Evolutionary conservation across 306 rosid species (phyloP), one percentile per base, ranked within the genome.

Genomic region (Malus orientalis): DNA sequence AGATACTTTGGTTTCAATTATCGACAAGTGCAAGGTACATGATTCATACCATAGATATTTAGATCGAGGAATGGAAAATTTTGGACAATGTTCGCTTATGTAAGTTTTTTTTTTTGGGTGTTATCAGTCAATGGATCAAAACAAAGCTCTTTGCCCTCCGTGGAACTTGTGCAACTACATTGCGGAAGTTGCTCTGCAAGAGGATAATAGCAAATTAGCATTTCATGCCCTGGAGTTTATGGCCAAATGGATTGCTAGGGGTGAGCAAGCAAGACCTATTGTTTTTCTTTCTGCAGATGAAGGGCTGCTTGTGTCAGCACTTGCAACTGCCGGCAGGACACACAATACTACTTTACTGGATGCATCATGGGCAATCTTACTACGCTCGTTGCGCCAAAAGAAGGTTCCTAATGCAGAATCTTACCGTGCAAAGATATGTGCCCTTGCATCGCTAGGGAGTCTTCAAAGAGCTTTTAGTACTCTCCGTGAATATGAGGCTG

Each of bases 71-170:
- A 51, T 67, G 58, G 78, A 72, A 49, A 45, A 33, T 78, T 42
- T 74, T 75, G 75, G 49, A 74, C 82, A 2, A 73, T 73, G 54
- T 61, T 62, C 65, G 58, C 81, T 81, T 74, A 51, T 70, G 64
- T 80, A 40, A 74, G 80, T 67, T 59, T 65, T 42, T 61, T 76
- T 38, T 49, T 74, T 47, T 73, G 83, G 80, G 67, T 81, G 71
- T 80, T 81, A 77, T 77, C 89, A 95, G 98, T 42, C 90, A 68
- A 88, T 89, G 89, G 97, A 83, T 49, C 88, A 92, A 80, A 96
- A 96, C 89, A 96, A 92, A 87, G 89, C 99, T 63, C 97, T 96
- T 82, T 91, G 97, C 84, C 99, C 99, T 4, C 13, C 92, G 4
- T 91, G 97, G 99, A 81, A 58, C 71, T 38, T 80, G 88, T 91